These are phyloP conservation scores for Plasmodium adleri DNA, from an alignment of 169 alveolate genomes.

Conservation along the genomic window DNA sequence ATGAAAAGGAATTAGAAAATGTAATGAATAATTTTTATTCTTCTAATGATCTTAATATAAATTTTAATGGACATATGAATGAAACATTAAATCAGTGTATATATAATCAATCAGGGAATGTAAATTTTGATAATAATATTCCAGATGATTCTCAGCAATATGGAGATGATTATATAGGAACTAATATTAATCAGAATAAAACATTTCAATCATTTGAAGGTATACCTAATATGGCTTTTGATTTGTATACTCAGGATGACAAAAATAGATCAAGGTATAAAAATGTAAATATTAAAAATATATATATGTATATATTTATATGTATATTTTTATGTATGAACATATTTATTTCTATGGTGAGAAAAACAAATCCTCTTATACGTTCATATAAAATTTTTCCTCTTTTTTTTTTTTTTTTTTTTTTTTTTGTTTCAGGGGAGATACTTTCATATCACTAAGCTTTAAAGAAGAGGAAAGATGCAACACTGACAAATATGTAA, in stretches of 20 bases:
- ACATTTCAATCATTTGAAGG: conserved; percentile 51
- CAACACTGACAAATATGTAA: conserved; percentile 17
- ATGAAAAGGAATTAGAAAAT: conserved; percentile 10
- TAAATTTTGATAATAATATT: neutral
- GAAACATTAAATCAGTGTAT: conserved; percentile 10
- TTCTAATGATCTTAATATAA: conserved; percentile 36
- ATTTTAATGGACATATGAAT: conserved; percentile 33
- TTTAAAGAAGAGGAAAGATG: conserved; percentile 71
- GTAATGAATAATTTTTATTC: conserved; percentile 9
- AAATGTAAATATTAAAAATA: neutral
- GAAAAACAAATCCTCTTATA: no score
- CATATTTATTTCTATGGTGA: neutral
- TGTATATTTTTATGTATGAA: neutral
- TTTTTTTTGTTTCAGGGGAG: conserved; percentile 19
- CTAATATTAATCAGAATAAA: neutral
- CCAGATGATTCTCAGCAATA: neutral
- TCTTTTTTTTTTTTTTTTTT: neutral
- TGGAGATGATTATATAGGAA: conserved; percentile 3
- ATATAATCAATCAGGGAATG: conserved; percentile 3
- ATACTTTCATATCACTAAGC: conserved; percentile 24
- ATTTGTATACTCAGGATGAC: conserved; percentile 23
- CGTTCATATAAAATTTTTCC: neutral
- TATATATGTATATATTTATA: neutral
- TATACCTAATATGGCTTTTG: conserved; percentile 61
- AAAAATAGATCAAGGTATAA: conserved; percentile 25